A percentile compares a stretch with the other conserved stretches of the same genome.
Evolutionary conservation across 1,284 basidiomycete genomes (phyloP).

Genomic region (Rhodotorula sp.): DNA sequence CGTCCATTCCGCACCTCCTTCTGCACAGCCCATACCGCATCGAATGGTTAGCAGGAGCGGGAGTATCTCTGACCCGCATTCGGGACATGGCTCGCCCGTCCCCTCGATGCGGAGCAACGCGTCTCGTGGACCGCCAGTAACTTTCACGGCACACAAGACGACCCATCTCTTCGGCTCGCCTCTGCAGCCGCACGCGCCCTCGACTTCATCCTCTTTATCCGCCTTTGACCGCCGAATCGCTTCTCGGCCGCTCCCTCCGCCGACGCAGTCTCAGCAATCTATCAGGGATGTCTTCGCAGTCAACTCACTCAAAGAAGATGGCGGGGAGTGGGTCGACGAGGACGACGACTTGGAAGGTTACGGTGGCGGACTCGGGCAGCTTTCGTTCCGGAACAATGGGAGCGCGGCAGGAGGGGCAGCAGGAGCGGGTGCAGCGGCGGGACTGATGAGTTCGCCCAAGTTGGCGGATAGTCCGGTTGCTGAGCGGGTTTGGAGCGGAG

Average conservation of each 20-base stretch:
- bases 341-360: conserved; percentile 45
- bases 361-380: conserved; percentile 27
- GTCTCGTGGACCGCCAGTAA: conserved; percentile 39
- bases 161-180: conserved; percentile 38
- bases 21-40: background rate
- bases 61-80: conserved; percentile 9
- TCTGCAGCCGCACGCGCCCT: conserved; percentile 8
- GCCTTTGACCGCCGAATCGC: background rate
- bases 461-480: background rate
- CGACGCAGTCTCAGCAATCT: conserved; percentile 42
- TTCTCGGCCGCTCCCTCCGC: background rate
- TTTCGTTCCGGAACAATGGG: background rate
- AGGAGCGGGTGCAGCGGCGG: background rate
- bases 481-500: background rate
- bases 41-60: conserved; percentile 2
- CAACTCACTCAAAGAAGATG: conserved; percentile 29
- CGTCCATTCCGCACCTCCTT: background rate
- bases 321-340: conserved; percentile 53
- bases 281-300: conserved; percentile 53
- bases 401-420: background rate
- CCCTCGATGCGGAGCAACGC: background rate
- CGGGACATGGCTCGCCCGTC: conserved; percentile 1
- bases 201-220: background rate
- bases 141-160: conserved; percentile 42
- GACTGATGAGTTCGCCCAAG: background rate